Evolutionary conservation across 192 early-diverging fungal genomes (phyloP).

Genomic region (Rhizophlyctis rosea): DNA sequence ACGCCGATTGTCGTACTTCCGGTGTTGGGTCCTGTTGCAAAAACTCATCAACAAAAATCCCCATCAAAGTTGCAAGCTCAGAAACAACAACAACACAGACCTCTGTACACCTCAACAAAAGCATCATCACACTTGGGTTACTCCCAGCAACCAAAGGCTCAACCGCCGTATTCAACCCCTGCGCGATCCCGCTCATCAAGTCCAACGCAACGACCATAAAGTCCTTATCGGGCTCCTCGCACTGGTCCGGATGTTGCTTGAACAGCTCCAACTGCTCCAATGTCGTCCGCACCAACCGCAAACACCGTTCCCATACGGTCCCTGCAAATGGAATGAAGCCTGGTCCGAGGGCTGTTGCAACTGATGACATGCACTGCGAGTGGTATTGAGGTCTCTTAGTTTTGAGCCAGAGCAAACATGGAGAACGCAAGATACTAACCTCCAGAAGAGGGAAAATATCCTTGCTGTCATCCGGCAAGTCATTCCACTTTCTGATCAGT

Average conservation of each 20-base stretch:
- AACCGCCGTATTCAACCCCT: slow-evolving; percentile 77
- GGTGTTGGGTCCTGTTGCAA: slow-evolving; percentile 48
- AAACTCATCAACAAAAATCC: too few species aligned
- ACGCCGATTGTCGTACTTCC: slow-evolving; percentile 93
- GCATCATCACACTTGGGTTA: slow-evolving; percentile 70
- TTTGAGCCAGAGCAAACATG: not conserved
- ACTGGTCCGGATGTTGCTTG: slow-evolving; percentile 2
- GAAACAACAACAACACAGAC: slow-evolving; percentile 45
- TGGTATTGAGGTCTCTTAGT: not conserved
- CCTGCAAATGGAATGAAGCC: slow-evolving; percentile 83
- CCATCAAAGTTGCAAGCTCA: too few species aligned
- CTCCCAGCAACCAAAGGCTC: slow-evolving; percentile 62
- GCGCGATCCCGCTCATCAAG: slow-evolving; percentile 88
- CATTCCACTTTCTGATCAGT: slow-evolving; percentile 82
- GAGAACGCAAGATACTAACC: slow-evolving; percentile 37
- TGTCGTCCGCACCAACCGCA: slow-evolving; percentile 82
- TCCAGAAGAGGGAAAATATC: slow-evolving; percentile 95
- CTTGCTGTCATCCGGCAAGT: slow-evolving; percentile 75
- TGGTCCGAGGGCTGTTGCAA: slow-evolving; percentile 80
- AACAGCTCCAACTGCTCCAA: slow-evolving; percentile 50
- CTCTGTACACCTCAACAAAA: slow-evolving; percentile 80
- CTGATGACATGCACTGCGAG: slow-evolving; percentile 75
- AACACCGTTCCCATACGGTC: slow-evolving; percentile 83
- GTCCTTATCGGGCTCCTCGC: slow-evolving; percentile 86
- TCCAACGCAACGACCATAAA: slow-evolving; percentile 96